phyloP scores from a whole-genome alignment of 805 yeast genomes.

The Kazachstania psychrophila region DNA sequence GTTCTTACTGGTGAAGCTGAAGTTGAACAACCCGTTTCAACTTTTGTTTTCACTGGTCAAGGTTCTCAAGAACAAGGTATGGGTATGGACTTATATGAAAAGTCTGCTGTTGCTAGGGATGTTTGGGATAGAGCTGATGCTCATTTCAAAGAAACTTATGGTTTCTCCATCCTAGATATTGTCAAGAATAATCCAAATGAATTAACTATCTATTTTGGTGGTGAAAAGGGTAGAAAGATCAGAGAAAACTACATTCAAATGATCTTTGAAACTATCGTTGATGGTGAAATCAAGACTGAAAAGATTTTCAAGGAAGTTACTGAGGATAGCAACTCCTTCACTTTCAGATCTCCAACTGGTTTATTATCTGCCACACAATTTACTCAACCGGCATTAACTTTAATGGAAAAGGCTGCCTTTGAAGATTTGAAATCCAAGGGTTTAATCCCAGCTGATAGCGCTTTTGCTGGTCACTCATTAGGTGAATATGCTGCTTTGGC shows the following conservation, averaged over 20 bases:
- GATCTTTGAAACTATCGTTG: conserved; percentile 93
- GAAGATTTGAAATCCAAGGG: conserved; percentile 97
- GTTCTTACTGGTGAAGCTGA: conserved; percentile 95
- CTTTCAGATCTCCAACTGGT: conserved; percentile 90
- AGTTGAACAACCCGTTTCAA: conserved; percentile 94
- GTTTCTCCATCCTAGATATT: conserved; percentile 93
- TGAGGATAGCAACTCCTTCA: conserved; percentile 69
- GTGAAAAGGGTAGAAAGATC: conserved; percentile 91
- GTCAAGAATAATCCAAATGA: conserved; percentile 94
- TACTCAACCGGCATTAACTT: conserved; percentile 97
- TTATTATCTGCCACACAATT: conserved; percentile 95
- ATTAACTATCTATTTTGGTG: conserved; percentile 93
- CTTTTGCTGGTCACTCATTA: conserved; percentile 98
- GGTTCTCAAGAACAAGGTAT: conserved; percentile 99
- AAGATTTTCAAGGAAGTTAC: conserved; percentile 91
- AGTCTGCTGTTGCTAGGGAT: conserved; percentile 81
- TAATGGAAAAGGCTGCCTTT: conserved; percentile 98
- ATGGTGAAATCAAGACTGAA: conserved; percentile 78
- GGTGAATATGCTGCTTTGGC: conserved; percentile 99
- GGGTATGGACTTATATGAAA: conserved; percentile 98
- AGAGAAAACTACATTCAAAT: conserved; percentile 90
- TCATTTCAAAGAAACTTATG: conserved; percentile 88
- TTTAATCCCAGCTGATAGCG: conserved; percentile 81
- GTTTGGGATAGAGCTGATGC: conserved; percentile 98
- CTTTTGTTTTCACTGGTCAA: conserved; percentile 98